Base-by-base conservation (phyloP, 805 yeast species). In the Candida jianshihensis region DNA sequence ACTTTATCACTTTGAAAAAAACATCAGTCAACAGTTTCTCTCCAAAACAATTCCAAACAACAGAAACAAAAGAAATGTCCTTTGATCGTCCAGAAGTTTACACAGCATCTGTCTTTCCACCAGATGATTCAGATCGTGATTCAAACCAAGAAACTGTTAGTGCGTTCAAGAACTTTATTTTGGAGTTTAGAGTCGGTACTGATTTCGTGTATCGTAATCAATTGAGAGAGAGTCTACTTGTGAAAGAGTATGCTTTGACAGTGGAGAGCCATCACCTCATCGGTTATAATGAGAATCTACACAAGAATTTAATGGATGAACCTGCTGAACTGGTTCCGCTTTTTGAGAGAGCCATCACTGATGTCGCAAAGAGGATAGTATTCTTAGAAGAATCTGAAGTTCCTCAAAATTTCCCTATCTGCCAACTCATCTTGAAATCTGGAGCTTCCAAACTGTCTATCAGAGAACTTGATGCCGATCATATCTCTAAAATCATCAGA, bases 171-270 rank as follows among this genome's bases (percentile, higher is more conserved):
- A 70, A 75, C 47, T 92, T 92, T 59, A 73, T 92, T 28, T 65
- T 87, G 37, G 95, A 88, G 56, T 92, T 87, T 60, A 74, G 95
- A 60, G 71, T 86, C 42, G 82, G 84, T 53, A 75, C 85, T 39
- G 81, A 78, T 56, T 92, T 84, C 58, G 68, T 88, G 27, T 90
- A 90, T 66, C 71, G 95, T 68, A 96, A 89, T 51, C 96, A 89
- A 57, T 68, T 92, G 37, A 70, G 96, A 48, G 95, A 87, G 51
- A 87, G 89, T 59, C 64, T 94, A 32, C 66, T 90, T 34, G 80
- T 86, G 44, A 80, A 80, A 38, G 76, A 80, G 50, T 89, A 77
- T 60, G 73, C 70, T 28, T 60, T 92, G 35, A 73, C 75, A 3
- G 94, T 92, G 10, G 78, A 84, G 46, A 70, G 85, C 33, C 95